Evolutionary conservation across 805 yeast species (phyloP), one percentile per base, ranked within the genome.

Genomic region (Pichia nakasei): DNA sequence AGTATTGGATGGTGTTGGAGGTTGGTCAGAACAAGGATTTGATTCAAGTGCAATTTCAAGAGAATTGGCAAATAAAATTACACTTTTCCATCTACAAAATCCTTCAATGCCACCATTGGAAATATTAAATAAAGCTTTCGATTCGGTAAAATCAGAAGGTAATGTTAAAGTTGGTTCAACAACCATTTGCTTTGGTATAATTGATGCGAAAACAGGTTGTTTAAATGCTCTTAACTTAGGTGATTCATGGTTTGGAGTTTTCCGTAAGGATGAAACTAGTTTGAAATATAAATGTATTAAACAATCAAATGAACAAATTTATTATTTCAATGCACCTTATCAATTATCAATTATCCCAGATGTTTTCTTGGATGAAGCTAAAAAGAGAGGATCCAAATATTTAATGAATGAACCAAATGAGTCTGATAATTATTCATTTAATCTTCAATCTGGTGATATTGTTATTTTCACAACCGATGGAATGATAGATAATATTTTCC

Each of bases 1-100:
- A 20, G 93, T 85, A 4, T 83, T 96, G 6, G 98, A 91, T 64
- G 98, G 98, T 13, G 97, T 93, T 4, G 97, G 97, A 15, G 97
- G 97, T 3, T 91, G 97, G 97, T 76, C 85, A 1, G 93, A 85
- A 48, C 81, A 85, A 38, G 97, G 97, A 0, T 83, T 78, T 54
- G 96, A 91, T 60, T 85, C 96, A 2, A 75, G 87, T 46, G 91
- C 91, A 8, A 85, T 91, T 47, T 80, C 93, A 35, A 71, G 94
- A 52, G 93, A 85, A 53, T 65, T 91, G 34, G 82, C 95, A 51
- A 64, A 64, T 6, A 67, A 76, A 4, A 69, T 86, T 56, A 69
- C 72, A 18, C 57, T 63, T 2, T 52, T 48, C 18, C 79, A 54
- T 43, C 24, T 61, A 26, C 38, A 37, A 8, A 39, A 50, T 7